phyloP scores from a whole-genome alignment of 2,329 filamentous ascomycete genomes.

The Botryosphaeria agaves region DNA sequence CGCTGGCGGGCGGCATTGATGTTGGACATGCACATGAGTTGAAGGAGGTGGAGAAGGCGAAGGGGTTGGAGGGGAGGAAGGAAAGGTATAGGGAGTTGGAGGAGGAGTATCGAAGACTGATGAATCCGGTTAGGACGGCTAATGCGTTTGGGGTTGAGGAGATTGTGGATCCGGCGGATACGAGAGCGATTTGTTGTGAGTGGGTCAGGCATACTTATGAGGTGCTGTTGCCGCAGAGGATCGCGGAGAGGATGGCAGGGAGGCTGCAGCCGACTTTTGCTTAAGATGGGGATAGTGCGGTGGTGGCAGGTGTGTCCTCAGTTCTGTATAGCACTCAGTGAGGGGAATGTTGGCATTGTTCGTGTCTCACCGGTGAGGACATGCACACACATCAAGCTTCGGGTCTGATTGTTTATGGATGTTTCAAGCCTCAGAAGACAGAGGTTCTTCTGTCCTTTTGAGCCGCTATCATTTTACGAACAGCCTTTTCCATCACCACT shows the following conservation, averaged over 20 bases:
- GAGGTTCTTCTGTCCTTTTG: not conserved
- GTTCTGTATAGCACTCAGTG: too few relatives aligned
- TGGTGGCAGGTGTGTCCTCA: too few relatives aligned
- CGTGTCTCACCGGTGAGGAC: too few relatives aligned
- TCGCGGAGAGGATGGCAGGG: conserved; percentile 24
- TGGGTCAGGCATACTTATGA: conserved; percentile 41
- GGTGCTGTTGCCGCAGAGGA: conserved; percentile 30
- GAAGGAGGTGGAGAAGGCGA: conserved; percentile 32
- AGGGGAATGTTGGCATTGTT: too few relatives aligned
- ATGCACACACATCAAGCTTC: too few relatives aligned
- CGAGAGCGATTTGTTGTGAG: conserved; percentile 34
- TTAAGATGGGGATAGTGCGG: conserved; percentile 2
- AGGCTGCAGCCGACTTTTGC: conserved; percentile 17
- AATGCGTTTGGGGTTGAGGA: conserved; percentile 48
- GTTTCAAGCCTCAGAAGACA: too few relatives aligned
- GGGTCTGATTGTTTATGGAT: too few relatives aligned
- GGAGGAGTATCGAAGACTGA: conserved; percentile 40
- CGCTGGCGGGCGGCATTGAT: conserved; percentile 47
- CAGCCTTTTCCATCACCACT: too few relatives aligned
- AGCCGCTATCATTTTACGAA: not conserved
- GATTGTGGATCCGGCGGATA: conserved; percentile 45
- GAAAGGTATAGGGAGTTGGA: conserved; percentile 39
- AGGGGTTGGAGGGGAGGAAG: conserved; percentile 28
- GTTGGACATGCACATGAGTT: conserved; percentile 44
- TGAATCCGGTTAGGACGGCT: conserved; percentile 47